Percentiles rank a stretch among this genome's conserved stretches.
phyloP scores from a whole-genome alignment of 768 basidiomycete genomes.

The Naganishia kalamii region DNA sequence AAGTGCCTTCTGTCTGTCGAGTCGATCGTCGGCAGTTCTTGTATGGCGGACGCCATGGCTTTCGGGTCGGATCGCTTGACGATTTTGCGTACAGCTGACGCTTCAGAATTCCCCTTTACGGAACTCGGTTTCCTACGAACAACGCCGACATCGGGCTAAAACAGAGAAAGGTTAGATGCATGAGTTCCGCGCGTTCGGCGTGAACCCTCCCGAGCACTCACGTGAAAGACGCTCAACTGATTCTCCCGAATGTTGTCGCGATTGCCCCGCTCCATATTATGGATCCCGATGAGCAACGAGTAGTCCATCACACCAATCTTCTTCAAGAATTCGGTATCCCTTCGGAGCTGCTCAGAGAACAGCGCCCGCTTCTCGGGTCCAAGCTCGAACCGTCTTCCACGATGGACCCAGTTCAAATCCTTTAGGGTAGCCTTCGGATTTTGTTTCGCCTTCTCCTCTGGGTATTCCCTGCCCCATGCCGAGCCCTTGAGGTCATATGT shows the following conservation, averaged over 20 bases:
- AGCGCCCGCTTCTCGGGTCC: conserved; percentile 92
- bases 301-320: conserved; percentile 91
- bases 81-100: conserved; percentile 74
- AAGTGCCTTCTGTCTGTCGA: conserved; percentile 65
- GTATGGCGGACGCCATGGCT: conserved; percentile 57
- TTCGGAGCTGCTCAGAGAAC: conserved; percentile 78
- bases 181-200: neutral
- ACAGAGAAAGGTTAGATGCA: neutral
- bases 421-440: conserved; percentile 88
- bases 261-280: conserved; percentile 84
- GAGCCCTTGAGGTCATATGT: conserved; percentile 95
- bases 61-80: conserved; percentile 77
- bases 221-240: conserved; percentile 85
- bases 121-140: conserved; percentile 60
- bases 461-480: conserved; percentile 77
- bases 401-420: conserved; percentile 92
- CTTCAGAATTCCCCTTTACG: conserved; percentile 62
- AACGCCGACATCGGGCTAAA: conserved; percentile 61
- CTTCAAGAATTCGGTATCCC: conserved; percentile 81
- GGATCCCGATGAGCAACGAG: conserved; percentile 85
- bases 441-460: conserved; percentile 68
- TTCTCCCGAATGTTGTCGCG: conserved; percentile 83
- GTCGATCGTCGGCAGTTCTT: conserved; percentile 55
- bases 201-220: conserved; percentile 38
- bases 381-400: conserved; percentile 69